Conservation (phyloP, 768 basidiomycete genomes). For the Leccinum subgranulosum region DNA sequence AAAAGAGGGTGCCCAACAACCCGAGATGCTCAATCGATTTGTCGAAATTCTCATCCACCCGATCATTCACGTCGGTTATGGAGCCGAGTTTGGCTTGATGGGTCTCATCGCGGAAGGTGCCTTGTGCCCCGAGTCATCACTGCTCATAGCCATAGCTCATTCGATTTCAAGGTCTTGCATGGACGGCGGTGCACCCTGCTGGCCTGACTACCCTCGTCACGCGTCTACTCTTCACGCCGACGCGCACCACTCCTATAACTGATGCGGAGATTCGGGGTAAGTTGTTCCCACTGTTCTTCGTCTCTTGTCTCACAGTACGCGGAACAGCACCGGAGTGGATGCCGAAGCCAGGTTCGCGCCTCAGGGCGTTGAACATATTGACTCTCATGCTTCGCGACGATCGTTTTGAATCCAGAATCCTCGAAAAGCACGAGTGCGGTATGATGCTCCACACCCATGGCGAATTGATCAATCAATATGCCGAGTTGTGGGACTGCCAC, state of each 20-base stretch:
- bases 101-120: conserved; percentile 53
- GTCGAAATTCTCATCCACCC: conserved; percentile 62
- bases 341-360: conserved; percentile 32
- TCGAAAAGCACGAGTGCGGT: conserved; percentile 35
- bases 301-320: not conserved
- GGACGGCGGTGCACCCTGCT: conserved; percentile 48
- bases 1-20: conserved; percentile 34
- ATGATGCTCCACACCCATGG: conserved; percentile 37
- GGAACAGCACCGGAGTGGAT: conserved; percentile 22
- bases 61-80: conserved; percentile 61
- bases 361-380: conserved; percentile 47
- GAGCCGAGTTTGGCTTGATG: conserved; percentile 59
- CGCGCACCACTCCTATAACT: conserved; percentile 18
- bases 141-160: not conserved
- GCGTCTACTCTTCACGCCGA: conserved; percentile 28
- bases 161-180: conserved; percentile 51
- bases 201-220: conserved; percentile 36
- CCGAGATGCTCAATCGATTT: conserved; percentile 58
- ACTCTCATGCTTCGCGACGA: conserved; percentile 53
- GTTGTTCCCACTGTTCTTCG: not conserved
- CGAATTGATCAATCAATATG: conserved; percentile 41
- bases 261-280: conserved; percentile 21
- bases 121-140: not conserved
- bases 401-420: conserved; percentile 27
- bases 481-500: conserved; percentile 44